Evolutionary conservation across 2,329 filamentous ascomycete species (phyloP).

Genomic region (Purpureocillium takamizusanense): DNA sequence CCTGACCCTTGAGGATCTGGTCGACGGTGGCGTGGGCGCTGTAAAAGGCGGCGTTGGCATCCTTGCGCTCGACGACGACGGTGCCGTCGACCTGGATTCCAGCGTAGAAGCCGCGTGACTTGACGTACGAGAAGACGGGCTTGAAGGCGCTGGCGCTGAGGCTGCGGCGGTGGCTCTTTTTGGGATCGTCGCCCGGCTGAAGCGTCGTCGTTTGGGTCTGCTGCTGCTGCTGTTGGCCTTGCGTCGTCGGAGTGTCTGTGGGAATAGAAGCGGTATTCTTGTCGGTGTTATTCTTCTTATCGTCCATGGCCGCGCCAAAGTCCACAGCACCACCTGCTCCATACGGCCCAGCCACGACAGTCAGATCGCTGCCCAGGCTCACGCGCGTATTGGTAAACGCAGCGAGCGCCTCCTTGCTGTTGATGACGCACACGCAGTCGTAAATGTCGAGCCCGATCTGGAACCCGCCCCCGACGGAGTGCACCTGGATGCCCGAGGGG

Average conservation of each 20-base stretch:
- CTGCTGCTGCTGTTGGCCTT: neutral
- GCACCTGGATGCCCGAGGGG: constrained; percentile 73
- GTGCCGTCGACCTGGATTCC: constrained; percentile 83
- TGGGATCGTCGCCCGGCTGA: constrained; percentile 14
- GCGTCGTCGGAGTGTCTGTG: too few relatives aligned
- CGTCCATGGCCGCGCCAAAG: constrained; percentile 26
- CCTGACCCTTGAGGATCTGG: constrained; percentile 37
- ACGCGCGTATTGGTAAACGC: constrained; percentile 69
- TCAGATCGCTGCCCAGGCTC: constrained; percentile 70
- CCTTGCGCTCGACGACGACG: constrained; percentile 74
- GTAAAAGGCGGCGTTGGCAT: constrained; percentile 84
- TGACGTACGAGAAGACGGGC: constrained; percentile 63
- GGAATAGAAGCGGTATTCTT: neutral
- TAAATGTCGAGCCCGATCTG: constrained; percentile 79
- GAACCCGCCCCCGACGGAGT: constrained; percentile 72
- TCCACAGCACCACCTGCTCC: constrained; percentile 68
- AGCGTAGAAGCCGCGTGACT: constrained; percentile 80
- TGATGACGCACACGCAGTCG: constrained; percentile 82
- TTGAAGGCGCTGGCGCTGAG: constrained; percentile 18
- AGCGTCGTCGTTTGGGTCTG: constrained; percentile 10
- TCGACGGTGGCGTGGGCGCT: constrained; percentile 44
- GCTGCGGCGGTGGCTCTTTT: constrained; percentile 19
- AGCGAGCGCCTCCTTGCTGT: constrained; percentile 64
- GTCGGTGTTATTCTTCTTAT: constrained; percentile 1
- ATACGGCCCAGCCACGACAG: constrained; percentile 60